Conservation (phyloP, 2,329 filamentous ascomycete species). For the Pyrenochaeta sp. region DNA sequence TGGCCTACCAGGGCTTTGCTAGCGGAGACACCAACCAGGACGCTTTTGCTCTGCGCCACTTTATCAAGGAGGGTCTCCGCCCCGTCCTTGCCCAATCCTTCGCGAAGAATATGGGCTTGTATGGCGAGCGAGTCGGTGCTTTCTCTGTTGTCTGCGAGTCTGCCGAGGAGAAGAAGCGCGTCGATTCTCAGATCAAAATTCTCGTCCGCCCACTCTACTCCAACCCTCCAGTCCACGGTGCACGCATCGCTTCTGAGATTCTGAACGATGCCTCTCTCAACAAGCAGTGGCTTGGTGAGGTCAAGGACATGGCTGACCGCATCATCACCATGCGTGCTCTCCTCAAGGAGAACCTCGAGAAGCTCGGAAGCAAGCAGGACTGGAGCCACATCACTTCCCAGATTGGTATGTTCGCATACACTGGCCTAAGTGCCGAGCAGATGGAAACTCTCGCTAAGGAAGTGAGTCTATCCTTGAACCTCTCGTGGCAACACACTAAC, state of each 20-base stretch:
- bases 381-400: conserved; percentile 97
- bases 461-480: conserved; percentile 53
- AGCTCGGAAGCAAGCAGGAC: conserved; percentile 93
- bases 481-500: conserved; percentile 16
- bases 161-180: conserved; percentile 89
- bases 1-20: conserved; percentile 99
- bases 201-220: conserved; percentile 97
- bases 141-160: conserved; percentile 91
- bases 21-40: conserved; percentile 91
- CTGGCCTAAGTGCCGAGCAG: conserved; percentile 86
- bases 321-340: conserved; percentile 98
- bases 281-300: conserved; percentile 93
- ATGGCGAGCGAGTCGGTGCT: conserved; percentile 96
- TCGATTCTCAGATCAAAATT: conserved; percentile 98
- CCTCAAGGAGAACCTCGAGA: conserved; percentile 93
- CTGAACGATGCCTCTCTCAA: conserved; percentile 85
- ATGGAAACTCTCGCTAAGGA: conserved; percentile 93
- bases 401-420: conserved; percentile 99
- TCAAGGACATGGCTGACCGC: conserved; percentile 98
- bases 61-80: conserved; percentile 90
- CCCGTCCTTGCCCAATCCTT: conserved; percentile 91
- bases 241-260: conserved; percentile 91
- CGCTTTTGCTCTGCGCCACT: conserved; percentile 92
- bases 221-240: conserved; percentile 96
- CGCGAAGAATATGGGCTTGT: conserved; percentile 99